phyloP scores from a whole-genome alignment of 2,329 filamentous ascomycete species.

The Sporothrix humicola region DNA sequence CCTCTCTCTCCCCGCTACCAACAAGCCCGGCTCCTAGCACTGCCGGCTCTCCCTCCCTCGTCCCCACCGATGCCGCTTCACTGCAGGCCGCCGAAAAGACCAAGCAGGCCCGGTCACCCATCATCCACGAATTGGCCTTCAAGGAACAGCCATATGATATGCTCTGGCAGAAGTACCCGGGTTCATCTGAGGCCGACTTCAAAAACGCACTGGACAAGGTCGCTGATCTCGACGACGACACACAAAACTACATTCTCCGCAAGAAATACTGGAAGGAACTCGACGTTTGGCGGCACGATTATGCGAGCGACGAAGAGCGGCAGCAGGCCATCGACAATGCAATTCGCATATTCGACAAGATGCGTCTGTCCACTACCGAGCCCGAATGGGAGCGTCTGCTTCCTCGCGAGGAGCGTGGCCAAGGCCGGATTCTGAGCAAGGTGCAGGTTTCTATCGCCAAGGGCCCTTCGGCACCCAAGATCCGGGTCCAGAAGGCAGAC shows the following conservation, averaged over 20 bases:
- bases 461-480: slow-evolving; percentile 55
- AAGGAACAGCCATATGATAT: slow-evolving; percentile 57
- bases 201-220: slow-evolving; percentile 62
- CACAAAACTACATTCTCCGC: slow-evolving; percentile 61
- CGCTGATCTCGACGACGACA: slow-evolving; percentile 56
- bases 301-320: slow-evolving; percentile 59
- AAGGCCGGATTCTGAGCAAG: slow-evolving; percentile 66
- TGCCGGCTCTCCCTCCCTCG: slow-evolving; percentile 59
- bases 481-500: slow-evolving; percentile 58
- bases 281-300: slow-evolving; percentile 67
- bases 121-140: slow-evolving; percentile 67
- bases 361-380: slow-evolving; percentile 61
- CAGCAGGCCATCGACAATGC: slow-evolving; percentile 67
- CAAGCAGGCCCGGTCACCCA: slow-evolving; percentile 51
- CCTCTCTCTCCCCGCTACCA: slow-evolving; percentile 48
- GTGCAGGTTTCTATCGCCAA: slow-evolving; percentile 65
- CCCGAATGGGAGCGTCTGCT: slow-evolving; percentile 67
- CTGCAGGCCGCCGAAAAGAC: slow-evolving; percentile 59
- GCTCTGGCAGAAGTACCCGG: slow-evolving; percentile 57
- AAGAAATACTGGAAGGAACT: slow-evolving; percentile 67
- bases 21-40: slow-evolving; percentile 62
- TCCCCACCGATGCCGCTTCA: slow-evolving; percentile 56
- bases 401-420: slow-evolving; percentile 62
- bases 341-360: slow-evolving; percentile 63
- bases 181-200: slow-evolving; percentile 59